Conservation (phyloP, 192 early-diverging fungal species). For the Coemansia sp. region DNA sequence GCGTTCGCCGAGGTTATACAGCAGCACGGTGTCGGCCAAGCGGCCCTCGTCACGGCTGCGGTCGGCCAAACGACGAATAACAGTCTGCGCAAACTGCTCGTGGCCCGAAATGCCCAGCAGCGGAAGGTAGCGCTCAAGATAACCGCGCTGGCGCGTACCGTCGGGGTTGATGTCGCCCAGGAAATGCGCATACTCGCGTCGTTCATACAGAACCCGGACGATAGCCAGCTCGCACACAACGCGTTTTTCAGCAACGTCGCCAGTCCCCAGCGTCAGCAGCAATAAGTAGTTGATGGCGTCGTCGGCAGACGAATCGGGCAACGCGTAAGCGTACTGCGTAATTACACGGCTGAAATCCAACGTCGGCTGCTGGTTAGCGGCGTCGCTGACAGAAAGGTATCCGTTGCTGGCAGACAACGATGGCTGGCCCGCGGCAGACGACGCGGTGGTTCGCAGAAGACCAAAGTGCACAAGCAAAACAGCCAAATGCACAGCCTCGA, state of each 20-base stretch:
- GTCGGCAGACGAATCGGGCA: constrained; percentile 31
- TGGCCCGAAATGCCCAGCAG: constrained; percentile 63
- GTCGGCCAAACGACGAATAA: constrained; percentile 70
- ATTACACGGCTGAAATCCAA: constrained; percentile 42
- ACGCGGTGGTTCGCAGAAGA: constrained; percentile 65
- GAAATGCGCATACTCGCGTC: constrained; percentile 60
- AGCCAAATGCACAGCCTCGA: constrained; percentile 93
- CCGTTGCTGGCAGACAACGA: constrained; percentile 18
- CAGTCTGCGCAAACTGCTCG: constrained; percentile 65
- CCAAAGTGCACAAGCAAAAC: constrained; percentile 80
- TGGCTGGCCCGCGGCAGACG: constrained; percentile 9
- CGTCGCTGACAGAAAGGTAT: constrained; percentile 7
- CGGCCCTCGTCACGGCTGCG: constrained; percentile 69
- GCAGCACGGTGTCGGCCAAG: constrained; percentile 70
- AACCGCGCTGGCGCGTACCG: constrained; percentile 53
- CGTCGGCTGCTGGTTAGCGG: neutral
- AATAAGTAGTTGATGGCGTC: constrained; percentile 42
- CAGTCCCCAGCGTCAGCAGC: constrained; percentile 34
- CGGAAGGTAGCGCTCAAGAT: constrained; percentile 68
- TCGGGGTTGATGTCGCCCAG: constrained; percentile 60
- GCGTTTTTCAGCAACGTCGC: constrained; percentile 9
- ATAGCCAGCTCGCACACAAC: constrained; percentile 34
- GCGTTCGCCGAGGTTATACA: constrained; percentile 77
- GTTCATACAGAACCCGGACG: constrained; percentile 60
- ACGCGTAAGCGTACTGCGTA: constrained; percentile 39